phyloP scores from a whole-genome alignment of 345 rosid genomes.

The Rhizophora apiculata region DNA sequence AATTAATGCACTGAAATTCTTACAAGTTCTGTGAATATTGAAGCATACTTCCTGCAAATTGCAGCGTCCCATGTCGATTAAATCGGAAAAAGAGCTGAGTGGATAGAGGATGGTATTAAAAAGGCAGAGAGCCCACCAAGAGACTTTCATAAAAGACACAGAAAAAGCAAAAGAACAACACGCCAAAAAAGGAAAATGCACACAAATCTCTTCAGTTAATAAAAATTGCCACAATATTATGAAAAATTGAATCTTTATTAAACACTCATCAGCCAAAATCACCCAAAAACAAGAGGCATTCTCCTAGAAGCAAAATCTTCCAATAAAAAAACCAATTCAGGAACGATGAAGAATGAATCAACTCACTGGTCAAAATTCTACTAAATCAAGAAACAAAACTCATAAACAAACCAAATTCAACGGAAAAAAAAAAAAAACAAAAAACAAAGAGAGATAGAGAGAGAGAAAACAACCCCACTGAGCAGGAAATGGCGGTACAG shows the following conservation, averaged over 20 bases:
- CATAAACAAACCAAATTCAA: neutral
- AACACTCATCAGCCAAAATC: neutral
- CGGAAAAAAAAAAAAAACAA: neutral
- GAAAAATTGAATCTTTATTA: neutral
- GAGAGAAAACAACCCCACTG: neutral
- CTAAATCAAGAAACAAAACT: neutral
- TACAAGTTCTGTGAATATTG: neutral
- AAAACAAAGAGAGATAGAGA: neutral
- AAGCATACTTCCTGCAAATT: neutral
- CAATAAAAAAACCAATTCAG: neutral
- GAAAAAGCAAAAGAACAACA: too few species aligned
- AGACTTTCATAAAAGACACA: too few species aligned
- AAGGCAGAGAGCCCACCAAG: too few species aligned
- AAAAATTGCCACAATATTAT: neutral
- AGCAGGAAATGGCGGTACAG: constrained; percentile 5
- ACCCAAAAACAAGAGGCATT: neutral
- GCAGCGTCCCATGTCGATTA: too few species aligned
- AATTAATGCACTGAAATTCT: neutral
- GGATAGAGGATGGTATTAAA: too few species aligned
- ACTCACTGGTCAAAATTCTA: neutral
- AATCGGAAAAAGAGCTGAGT: too few species aligned
- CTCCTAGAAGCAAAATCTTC: neutral
- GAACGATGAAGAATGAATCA: neutral
- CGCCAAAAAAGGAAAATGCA: too few species aligned
- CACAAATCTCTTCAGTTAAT: neutral